Evolutionary conservation across 2,329 filamentous ascomycete genomes (phyloP).

Genomic region (Talaromyces islandicus): DNA sequence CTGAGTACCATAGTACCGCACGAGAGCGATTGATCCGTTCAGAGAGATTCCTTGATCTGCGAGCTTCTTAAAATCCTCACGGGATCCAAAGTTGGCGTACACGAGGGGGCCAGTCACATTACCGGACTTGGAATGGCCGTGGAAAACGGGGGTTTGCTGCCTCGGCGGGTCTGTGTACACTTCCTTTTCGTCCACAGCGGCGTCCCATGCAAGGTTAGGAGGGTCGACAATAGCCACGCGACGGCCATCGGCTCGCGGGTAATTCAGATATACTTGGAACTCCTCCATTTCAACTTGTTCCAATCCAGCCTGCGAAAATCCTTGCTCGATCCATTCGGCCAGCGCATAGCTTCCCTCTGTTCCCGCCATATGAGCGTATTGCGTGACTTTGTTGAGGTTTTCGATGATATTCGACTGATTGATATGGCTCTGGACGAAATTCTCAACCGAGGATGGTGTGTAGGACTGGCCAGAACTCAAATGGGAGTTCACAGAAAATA

Average conservation of each 20-base stretch:
- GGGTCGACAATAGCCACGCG: conserved; percentile 72
- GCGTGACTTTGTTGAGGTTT: conserved; percentile 69
- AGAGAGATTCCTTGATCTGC: conserved; percentile 66
- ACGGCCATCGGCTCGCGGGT: conserved; percentile 70
- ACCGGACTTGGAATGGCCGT: conserved; percentile 81
- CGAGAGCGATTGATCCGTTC: conserved; percentile 74
- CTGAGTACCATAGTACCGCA: conserved; percentile 72
- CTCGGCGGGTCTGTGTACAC: conserved; percentile 57
- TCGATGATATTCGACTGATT: conserved; percentile 65
- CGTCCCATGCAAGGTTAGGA: conserved; percentile 67
- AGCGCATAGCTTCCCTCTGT: conserved; percentile 86
- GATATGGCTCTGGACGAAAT: conserved; percentile 67
- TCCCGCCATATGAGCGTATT: conserved; percentile 86
- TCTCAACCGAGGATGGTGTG: conserved; percentile 74
- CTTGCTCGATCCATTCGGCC: conserved; percentile 74
- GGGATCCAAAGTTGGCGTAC: conserved; percentile 87
- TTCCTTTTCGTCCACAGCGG: conserved; percentile 75
- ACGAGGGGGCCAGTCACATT: conserved; percentile 80
- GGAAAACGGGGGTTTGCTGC: conserved; percentile 72
- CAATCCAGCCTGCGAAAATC: conserved; percentile 66
- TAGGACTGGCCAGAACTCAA: conserved; percentile 65
- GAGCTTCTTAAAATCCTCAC: conserved; percentile 72
- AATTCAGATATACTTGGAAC: conserved; percentile 88
- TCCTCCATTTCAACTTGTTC: conserved; percentile 72
- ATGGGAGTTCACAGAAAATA: conserved; percentile 64